Evolutionary conservation across 2,329 filamentous ascomycete species (phyloP).

Genomic region (Magnaporthiopsis rhizophila): DNA sequence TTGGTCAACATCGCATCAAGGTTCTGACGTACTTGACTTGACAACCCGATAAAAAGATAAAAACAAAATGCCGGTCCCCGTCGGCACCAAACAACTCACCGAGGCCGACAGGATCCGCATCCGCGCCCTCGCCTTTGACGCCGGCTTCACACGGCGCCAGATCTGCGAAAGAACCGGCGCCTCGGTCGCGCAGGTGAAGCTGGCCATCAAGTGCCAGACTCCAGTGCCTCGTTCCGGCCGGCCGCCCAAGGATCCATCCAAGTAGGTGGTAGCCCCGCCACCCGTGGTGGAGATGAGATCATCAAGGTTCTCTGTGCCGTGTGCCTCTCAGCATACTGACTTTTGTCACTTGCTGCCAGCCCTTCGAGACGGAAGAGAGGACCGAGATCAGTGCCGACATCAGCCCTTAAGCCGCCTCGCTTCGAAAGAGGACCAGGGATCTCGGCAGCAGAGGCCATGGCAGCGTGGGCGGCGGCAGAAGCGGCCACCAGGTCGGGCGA

Average conservation of each 20-base stretch:
- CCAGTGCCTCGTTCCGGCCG: constrained; percentile 13
- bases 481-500: not conserved
- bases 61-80: not conserved
- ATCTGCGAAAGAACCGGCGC: constrained; percentile 15
- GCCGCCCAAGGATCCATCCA: constrained; percentile 7
- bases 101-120: constrained; percentile 14
- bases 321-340: too few relatives aligned
- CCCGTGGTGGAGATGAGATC: too few relatives aligned
- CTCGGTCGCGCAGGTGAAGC: constrained; percentile 15
- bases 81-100: constrained; percentile 17
- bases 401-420: not conserved
- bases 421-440: not conserved
- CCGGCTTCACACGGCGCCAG: constrained; percentile 12
- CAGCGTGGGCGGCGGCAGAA: not conserved
- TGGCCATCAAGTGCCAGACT: constrained; percentile 16
- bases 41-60: too few relatives aligned
- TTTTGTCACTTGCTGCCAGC: not conserved
- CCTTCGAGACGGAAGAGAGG: not conserved
- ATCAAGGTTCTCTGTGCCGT: too few relatives aligned
- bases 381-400: not conserved
- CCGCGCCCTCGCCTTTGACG: constrained; percentile 14
- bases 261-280: not conserved
- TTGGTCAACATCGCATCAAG: too few relatives aligned
- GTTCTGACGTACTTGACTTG: too few relatives aligned
- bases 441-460: not conserved